Evolutionary conservation across 2,329 filamentous ascomycete genomes (phyloP).

Genomic region (Myrmaecium sp.): DNA sequence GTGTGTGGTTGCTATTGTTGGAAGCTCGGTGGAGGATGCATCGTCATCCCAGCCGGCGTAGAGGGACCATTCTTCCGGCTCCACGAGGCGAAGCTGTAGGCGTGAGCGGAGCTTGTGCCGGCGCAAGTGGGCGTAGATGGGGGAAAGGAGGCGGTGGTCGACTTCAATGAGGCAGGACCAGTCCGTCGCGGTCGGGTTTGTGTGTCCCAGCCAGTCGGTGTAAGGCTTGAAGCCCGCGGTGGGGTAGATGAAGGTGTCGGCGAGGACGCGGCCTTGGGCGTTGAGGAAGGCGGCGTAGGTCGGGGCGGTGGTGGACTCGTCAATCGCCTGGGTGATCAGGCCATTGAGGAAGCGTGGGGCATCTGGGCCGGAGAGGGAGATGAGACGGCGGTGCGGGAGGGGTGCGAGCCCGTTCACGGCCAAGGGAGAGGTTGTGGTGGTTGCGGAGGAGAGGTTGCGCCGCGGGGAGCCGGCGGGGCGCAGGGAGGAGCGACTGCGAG

Average conservation of each 20-base stretch:
- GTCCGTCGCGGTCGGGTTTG: slow-evolving; percentile 12
- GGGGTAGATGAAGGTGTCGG: slow-evolving; percentile 77
- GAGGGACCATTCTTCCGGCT: slow-evolving; percentile 45
- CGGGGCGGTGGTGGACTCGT: slow-evolving; percentile 10
- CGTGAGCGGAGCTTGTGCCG: slow-evolving; percentile 77
- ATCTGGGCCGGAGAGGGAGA: slow-evolving; percentile 65
- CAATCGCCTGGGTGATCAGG: slow-evolving; percentile 44
- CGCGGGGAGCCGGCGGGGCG: too few species aligned
- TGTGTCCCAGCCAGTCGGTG: background rate
- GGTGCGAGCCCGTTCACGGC: too few species aligned
- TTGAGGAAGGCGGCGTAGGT: slow-evolving; percentile 75
- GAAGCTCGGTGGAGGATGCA: too few species aligned
- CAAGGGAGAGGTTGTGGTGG: too few species aligned
- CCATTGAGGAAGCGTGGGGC: slow-evolving; percentile 77
- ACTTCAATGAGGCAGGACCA: slow-evolving; percentile 64
- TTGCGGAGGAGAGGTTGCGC: too few species aligned
- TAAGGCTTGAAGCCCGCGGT: slow-evolving; percentile 8
- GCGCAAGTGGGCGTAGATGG: too few species aligned
- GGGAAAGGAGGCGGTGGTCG: slow-evolving; percentile 54
- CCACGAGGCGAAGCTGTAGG: slow-evolving; percentile 49
- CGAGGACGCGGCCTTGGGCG: slow-evolving; percentile 60
- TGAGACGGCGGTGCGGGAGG: slow-evolving; percentile 59
- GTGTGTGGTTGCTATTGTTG: background rate
- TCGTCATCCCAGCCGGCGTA: slow-evolving; percentile 61
- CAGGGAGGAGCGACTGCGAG: too few species aligned